Conservation (phyloP, 768 basidiomycete genomes). For the Mycena vitilis region DNA sequence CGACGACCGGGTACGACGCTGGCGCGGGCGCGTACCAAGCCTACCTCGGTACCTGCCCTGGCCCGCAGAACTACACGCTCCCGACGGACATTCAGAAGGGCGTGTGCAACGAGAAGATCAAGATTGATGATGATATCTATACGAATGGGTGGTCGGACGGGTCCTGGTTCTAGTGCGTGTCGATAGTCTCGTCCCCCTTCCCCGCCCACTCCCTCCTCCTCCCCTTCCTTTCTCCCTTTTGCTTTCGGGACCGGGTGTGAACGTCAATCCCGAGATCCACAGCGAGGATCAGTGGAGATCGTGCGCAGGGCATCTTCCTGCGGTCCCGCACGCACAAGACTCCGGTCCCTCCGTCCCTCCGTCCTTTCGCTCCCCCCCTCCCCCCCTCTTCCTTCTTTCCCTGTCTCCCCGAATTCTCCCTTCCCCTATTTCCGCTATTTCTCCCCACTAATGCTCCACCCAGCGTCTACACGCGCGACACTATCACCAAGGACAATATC, state of each 20-base stretch:
- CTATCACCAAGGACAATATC: conserved; percentile 24
- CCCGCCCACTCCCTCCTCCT: too few relatives aligned
- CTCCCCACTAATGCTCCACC: background rate
- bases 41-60: conserved; percentile 29
- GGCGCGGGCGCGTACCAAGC: conserved; percentile 35
- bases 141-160: conserved; percentile 31
- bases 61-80: conserved; percentile 19
- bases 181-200: too few relatives aligned
- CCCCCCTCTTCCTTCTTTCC: background rate
- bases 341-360: too few relatives aligned
- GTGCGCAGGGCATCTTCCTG: too few relatives aligned
- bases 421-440: background rate
- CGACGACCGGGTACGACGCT: conserved; percentile 15
- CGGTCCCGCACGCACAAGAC: too few relatives aligned
- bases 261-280: too few relatives aligned
- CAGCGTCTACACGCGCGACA: conserved; percentile 35
- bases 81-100: conserved; percentile 37
- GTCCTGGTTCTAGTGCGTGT: conserved; percentile 35
- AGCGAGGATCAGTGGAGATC: too few relatives aligned
- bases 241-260: background rate
- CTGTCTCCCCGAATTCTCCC: background rate
- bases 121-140: conserved; percentile 36
- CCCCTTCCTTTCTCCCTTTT: background rate
- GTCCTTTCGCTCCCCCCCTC: too few relatives aligned
- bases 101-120: conserved; percentile 39